Evolutionary conservation across 495 filamentous ascomycete genomes (phyloP), one percentile per base, ranked within the genome.

Genomic region (Oleoguttula mirabilis): DNA sequence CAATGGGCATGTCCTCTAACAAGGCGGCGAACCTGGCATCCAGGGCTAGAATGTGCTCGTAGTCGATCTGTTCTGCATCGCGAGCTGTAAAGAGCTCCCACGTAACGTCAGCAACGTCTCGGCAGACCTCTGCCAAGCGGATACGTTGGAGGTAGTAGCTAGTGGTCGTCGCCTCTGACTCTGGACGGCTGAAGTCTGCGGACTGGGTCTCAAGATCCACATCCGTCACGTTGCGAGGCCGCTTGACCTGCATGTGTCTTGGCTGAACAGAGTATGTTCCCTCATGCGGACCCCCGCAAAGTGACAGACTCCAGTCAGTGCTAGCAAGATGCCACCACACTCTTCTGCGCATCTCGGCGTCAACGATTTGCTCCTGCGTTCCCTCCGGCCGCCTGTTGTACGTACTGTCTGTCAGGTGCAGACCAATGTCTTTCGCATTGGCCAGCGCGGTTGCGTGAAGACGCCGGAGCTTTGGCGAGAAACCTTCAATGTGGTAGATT

Each of bases 301-400:
- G 21, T 25, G 52, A 44, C 2, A 53, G 36, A 8, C 37, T 24
- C 36, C 69, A 72, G 43, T 71, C 69, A 32, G 59, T 63, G 2
- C 63, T 50, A 10, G 54, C 57, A 10, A 70, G 41, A 43, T 70
- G 62, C 69, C 69, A 72, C 58, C 65, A 69, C 2, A 71, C 63
- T 66, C 10, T 71, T 63, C 35, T 60, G 17, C 14, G 60, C 56
- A 27, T 57, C 41, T 33, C 43, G 34, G 37, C 62, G 48, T 40
- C 39, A 34, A 22, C 33, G 23, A 25, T 47, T 45, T 47, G 12
- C 3, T 31, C 24, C 15, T 46, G 36, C 10, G 56, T 53, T 11
- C 44, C 45, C 10, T 54, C 40, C 11, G 38, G 37, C 21, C 32
- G 31, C 21, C 35, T 31, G 23, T 22, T 22, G 21, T 16, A 7